Base-by-base conservation (phyloP, 352 stramenopile genomes). In the Pythium rhizo-oryzae region DNA sequence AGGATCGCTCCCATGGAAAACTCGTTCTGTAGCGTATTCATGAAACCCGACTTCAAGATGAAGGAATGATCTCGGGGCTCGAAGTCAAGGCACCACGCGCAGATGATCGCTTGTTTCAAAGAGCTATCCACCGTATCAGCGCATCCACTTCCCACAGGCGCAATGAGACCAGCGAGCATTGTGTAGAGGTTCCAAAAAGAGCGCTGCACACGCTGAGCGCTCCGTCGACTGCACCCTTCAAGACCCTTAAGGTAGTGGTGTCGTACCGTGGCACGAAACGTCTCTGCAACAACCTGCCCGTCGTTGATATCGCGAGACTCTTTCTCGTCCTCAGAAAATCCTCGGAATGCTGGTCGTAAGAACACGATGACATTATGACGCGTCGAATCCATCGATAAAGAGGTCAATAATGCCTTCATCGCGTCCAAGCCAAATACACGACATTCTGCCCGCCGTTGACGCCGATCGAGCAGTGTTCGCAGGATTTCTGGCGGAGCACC, bases 221-320 rank as follows among this genome's bases (percentile, higher is more conserved):
- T 88, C 6, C 80, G 77, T 18, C 83, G 77, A 69, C 81, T 91
- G 58, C 85, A 96, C 0, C 87, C 89, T 74, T 96, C 89, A 16
- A 96, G 77, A 18, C 87, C 87, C 64, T 96, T 96, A 28, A 95
- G 66, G 52, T 96, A 95, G 53, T 96, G 89, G 44, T 96, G 89
- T 1, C 89, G 77, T 41, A 94, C 85, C 0, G 89, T 96, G 49
- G 89, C 87, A 11, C 89, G 85, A 57, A 96, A 96, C 1, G 83
- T 93, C 59, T 94, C 85, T 6, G 84, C 82, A 1, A 95, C 71
- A n/a, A 91, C 72, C 51, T 91, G 81, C 0, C 80, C 82, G 53
- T 94, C 87, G 65, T 93, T 93, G 2, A 84, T 50, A 56, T 95
- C 87, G 19, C 85, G 77, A 4, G 89, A 90, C 41, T 95, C 81